phyloP scores from a whole-genome alignment of 2,329 filamentous ascomycete genomes.

The Phaeosphaeriaceae sp. region DNA sequence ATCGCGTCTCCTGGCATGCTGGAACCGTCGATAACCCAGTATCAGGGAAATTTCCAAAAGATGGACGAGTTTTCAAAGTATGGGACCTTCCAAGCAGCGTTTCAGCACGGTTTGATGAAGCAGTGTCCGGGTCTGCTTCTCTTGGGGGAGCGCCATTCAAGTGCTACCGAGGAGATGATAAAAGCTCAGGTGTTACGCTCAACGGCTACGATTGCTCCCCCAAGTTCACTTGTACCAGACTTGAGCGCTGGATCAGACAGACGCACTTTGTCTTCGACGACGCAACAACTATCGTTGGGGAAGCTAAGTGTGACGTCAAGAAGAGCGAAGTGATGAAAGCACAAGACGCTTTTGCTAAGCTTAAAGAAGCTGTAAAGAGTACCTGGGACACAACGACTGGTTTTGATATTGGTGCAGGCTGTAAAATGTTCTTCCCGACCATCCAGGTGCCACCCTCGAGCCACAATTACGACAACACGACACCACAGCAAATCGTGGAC shows the following conservation, averaged over 20 bases:
- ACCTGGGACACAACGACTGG: background rate
- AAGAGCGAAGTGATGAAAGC: background rate
- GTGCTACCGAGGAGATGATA: background rate
- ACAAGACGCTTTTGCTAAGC: background rate
- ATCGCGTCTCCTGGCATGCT: background rate
- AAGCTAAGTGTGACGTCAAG: background rate
- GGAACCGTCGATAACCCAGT: background rate
- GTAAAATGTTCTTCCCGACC: background rate
- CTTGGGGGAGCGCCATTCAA: background rate
- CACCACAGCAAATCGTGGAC: background rate
- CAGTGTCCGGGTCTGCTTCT: background rate
- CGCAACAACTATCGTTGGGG: background rate
- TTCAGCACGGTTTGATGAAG: background rate
- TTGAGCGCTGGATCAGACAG: background rate
- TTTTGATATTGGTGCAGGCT: background rate
- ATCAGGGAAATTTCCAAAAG: background rate
- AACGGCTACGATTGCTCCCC: too few relatives aligned
- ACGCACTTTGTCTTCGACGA: background rate
- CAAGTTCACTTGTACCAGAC: background rate
- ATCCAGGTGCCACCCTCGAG: background rate
- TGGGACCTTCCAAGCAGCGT: background rate
- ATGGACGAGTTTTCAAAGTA: background rate
- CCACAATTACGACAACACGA: background rate
- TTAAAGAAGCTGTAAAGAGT: background rate
- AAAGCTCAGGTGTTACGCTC: background rate